These are phyloP conservation scores for Daedaleopsis sinensis DNA, from an alignment of 768 basidiomycete species.

Conservation along the genomic window DNA sequence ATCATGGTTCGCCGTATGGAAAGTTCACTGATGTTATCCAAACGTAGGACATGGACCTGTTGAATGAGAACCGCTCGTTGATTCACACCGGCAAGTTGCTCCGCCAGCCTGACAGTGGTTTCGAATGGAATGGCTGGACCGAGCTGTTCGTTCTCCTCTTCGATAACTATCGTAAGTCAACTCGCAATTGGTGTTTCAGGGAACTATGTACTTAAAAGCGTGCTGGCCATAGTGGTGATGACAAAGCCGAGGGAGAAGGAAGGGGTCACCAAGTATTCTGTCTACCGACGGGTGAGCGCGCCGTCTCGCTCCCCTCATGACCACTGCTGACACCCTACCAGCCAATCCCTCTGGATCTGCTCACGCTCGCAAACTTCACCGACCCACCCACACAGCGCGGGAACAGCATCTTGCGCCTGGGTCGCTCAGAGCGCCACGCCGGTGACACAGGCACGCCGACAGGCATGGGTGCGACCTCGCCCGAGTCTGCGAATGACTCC, in stretches of 20 bases:
- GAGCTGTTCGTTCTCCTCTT: conserved; percentile 91
- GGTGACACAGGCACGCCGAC: conserved; percentile 27
- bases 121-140: conserved; percentile 88
- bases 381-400: conserved; percentile 79
- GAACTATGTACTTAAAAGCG: background rate
- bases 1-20: background rate
- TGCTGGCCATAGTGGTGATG: conserved; percentile 67
- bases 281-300: conserved; percentile 74
- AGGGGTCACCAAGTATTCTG: conserved; percentile 72
- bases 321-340: conserved; percentile 30
- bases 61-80: conserved; percentile 80
- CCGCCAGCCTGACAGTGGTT: conserved; percentile 86
- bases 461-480: conserved; percentile 33
- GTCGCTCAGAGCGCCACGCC: conserved; percentile 41
- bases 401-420: conserved; percentile 69
- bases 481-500: conserved; percentile 58
- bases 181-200: background rate
- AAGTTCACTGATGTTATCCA: background rate
- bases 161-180: conserved; percentile 85
- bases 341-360: conserved; percentile 92
- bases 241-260: conserved; percentile 85
- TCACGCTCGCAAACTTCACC: conserved; percentile 82
- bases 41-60: conserved; percentile 81
- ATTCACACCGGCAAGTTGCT: conserved; percentile 83
- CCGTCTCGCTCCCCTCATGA: background rate